Evolutionary conservation across 176 grass and related monocot species (phyloP).

Genomic region (Cymbopogon citratus): DNA sequence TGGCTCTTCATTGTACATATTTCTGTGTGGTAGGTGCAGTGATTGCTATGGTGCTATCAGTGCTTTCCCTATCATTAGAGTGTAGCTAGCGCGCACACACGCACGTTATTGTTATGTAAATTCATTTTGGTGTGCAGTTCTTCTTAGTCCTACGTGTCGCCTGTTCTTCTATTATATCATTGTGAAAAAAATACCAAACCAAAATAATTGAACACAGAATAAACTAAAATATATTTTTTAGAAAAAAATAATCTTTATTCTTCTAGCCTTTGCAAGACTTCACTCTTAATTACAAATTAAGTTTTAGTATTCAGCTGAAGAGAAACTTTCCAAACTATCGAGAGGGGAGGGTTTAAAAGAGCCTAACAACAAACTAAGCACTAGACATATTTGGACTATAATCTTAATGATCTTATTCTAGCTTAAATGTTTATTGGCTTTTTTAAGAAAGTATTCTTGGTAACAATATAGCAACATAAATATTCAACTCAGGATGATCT

Average conservation of each 20-base stretch:
- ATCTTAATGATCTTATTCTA: too few relatives aligned
- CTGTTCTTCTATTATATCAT: neutral
- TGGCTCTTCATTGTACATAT: neutral
- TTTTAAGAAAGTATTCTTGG: too few relatives aligned
- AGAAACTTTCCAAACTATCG: too few relatives aligned
- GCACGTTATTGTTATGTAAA: neutral
- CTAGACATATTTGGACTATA: neutral
- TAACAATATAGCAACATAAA: too few relatives aligned
- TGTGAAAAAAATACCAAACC: neutral
- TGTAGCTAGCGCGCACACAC: neutral
- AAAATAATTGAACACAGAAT: neutral
- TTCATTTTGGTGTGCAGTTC: neutral
- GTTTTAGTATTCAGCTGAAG: neutral
- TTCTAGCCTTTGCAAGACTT: neutral
- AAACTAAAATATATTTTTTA: neutral
- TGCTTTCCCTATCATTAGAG: neutral
- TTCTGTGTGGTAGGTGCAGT: neutral
- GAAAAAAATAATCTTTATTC: neutral
- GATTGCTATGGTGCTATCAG: neutral
- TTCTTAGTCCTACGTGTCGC: neutral
- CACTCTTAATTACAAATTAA: neutral
- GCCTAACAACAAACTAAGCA: neutral
- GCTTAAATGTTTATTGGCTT: too few relatives aligned
- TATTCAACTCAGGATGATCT: too few relatives aligned
- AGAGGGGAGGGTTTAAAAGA: neutral